Evolutionary conservation across 208 protist genomes (phyloP), one percentile per base, ranked within the genome.

Genomic region (Polymyxa betae): DNA sequence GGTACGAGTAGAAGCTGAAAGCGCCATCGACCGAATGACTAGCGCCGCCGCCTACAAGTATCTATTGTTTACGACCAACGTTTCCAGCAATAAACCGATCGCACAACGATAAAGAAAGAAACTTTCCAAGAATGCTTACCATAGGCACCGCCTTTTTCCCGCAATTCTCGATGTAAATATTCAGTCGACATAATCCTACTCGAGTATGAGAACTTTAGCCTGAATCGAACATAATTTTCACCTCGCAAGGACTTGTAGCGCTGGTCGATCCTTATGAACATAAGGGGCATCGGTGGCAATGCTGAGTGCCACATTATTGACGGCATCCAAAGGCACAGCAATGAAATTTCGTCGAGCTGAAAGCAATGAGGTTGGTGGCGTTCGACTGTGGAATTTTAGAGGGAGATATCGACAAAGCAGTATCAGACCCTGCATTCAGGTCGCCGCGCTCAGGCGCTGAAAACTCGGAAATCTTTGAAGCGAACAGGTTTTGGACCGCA

Each of bases 101-200:
- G n/a, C n/a, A n/a, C n/a, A n/a, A n/a, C n/a, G n/a, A 24, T 60
- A 5, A 60, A 60, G 12, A 5, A 5, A 60, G 24, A 60, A 60
- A 24, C 5, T 5, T 24, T 60, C 12, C 5, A 29, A 60, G 49
- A 60, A 24, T 60, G 49, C 5, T 60, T 60, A 60, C 49, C 72
- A 43, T 82, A 82, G 5, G 72, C 72, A 16, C 72, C 72, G 72
- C 72, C 72, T 82, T 82, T 82, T n/a, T 82, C 72, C 72, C 72
- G 72, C 16, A 82, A n/a, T n/a, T 82, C 72, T 20, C 72, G 72
- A 82, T 82, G 72, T n/a, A 82, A 45, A 43, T 82, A 82, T 82
- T 82, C 72, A 43, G n/a, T 35, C 16, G 16, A 40, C 72, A 82
- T 82, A n/a, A 82, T 82, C n/a, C 72, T 43, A 82, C 10, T 5